These are phyloP conservation scores for Zygosaccharomyces sapae DNA, from an alignment of 1,139 yeast genomes.

Conservation along the genomic window DNA sequence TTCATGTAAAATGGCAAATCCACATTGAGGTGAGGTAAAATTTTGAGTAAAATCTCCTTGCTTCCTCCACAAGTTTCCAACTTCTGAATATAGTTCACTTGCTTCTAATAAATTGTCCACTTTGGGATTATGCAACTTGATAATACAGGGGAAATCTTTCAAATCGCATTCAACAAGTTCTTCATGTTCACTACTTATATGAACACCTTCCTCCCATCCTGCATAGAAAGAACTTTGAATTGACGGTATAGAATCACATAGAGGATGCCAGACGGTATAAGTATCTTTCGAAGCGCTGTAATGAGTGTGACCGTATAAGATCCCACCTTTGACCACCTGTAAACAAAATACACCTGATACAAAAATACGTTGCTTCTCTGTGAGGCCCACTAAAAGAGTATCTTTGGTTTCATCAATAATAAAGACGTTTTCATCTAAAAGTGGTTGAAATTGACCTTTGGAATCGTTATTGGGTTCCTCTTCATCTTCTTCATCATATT, in stretches of 20 bases:
- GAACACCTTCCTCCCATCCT: conserved; percentile 38
- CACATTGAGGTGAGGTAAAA: conserved; percentile 12
- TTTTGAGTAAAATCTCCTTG: conserved; percentile 7
- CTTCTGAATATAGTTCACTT: conserved; percentile 19
- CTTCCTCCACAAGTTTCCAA: conserved; percentile 26
- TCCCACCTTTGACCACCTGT: conserved; percentile 55
- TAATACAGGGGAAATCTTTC: conserved; percentile 24
- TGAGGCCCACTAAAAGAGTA: conserved; percentile 29
- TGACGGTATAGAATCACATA: conserved; percentile 52
- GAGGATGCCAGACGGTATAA: conserved; percentile 47
- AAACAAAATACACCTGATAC: conserved; percentile 58
- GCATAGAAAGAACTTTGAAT: conserved; percentile 40
- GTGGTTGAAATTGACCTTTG: conserved; percentile 5
- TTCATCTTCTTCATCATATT: conserved; percentile 12
- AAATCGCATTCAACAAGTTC: conserved; percentile 12
- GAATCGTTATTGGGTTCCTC: conserved; percentile 1
- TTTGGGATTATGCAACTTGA: conserved; percentile 20
- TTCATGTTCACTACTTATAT: conserved; percentile 27
- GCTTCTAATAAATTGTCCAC: conserved; percentile 17
- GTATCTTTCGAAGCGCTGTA: conserved; percentile 42
- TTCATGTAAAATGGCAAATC: conserved; percentile 29
- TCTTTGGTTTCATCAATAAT: conserved; percentile 10
- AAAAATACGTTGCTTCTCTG: conserved; percentile 46
- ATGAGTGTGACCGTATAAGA: conserved; percentile 49
- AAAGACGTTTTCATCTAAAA: conserved; percentile 13